phyloP scores from a whole-genome alignment of 1,139 yeast species.

The Lodderomyces parapsilosis region DNA sequence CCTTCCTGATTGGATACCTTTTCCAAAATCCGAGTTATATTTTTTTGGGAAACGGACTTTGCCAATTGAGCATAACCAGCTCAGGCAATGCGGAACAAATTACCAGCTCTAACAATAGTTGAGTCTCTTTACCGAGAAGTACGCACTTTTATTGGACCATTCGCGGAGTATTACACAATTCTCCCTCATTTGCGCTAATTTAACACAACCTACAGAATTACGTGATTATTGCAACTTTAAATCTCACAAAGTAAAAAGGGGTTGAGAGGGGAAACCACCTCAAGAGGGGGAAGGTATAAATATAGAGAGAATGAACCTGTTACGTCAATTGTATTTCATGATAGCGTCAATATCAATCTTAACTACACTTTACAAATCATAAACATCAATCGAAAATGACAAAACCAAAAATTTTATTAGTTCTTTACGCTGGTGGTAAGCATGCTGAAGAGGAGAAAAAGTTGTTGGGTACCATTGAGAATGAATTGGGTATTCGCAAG shows the following conservation, averaged over 20 bases:
- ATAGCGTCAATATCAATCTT: too few relatives aligned
- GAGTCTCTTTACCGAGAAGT: background rate
- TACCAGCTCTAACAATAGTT: too few relatives aligned
- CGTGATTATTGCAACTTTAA: slow-evolving; percentile 1
- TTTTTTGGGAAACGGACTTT: background rate
- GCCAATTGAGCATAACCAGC: background rate
- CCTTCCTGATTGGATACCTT: background rate
- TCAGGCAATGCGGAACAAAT: background rate
- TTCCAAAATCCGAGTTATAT: slow-evolving; percentile 1
- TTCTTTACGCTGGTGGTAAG: slow-evolving; percentile 51
- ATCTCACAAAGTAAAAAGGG: background rate
- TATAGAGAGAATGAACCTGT: too few relatives aligned
- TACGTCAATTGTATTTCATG: too few relatives aligned
- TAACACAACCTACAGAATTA: background rate
- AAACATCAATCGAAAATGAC: slow-evolving; percentile 11
- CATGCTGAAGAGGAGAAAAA: slow-evolving; percentile 62
- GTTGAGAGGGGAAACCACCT: background rate
- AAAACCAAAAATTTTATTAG: slow-evolving; percentile 48
- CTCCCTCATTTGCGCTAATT: background rate
- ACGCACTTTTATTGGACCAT: background rate
- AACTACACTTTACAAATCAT: background rate
- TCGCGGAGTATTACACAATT: background rate
- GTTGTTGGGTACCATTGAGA: slow-evolving; percentile 71
- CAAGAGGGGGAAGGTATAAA: too few relatives aligned
- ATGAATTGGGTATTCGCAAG: slow-evolving; percentile 68